phyloP scores from a whole-genome alignment of 441 rosid genomes.

The Hura crepitans region DNA sequence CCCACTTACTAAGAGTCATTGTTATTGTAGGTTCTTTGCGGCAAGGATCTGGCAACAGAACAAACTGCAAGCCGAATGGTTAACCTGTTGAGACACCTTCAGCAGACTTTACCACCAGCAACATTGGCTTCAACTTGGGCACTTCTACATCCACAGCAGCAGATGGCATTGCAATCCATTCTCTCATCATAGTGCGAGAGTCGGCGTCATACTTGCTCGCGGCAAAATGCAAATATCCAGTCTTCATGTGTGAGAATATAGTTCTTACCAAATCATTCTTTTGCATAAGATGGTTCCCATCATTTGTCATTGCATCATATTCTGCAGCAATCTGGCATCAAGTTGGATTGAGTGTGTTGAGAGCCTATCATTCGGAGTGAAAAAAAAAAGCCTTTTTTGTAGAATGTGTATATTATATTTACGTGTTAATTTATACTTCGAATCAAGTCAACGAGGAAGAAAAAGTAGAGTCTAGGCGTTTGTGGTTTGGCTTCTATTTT shows the following conservation, averaged over 20 bases:
- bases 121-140: conserved; percentile 90
- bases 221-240: conserved; percentile 15
- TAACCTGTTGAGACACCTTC: conserved; percentile 73
- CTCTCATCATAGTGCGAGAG: conserved; percentile 55
- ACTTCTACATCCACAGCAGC: conserved; percentile 86
- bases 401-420: conserved; percentile 43
- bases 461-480: conserved; percentile 23
- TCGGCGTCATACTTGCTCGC: not conserved
- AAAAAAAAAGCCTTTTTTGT: conserved; percentile 27
- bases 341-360: conserved; percentile 31
- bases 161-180: conserved; percentile 77
- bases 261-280: conserved; percentile 34
- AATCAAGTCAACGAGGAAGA: conserved; percentile 23
- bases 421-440: conserved; percentile 22
- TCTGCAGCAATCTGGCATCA: conserved; percentile 23
- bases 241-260: conserved; percentile 29
- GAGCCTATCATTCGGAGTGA: conserved; percentile 27
- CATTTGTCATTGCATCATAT: conserved; percentile 16
- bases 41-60: conserved; percentile 80
- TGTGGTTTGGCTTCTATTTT: conserved; percentile 17
- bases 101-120: conserved; percentile 85
- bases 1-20: not conserved
- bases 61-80: conserved; percentile 79
- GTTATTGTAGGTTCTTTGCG: conserved; percentile 59
- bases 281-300: conserved; percentile 29